Percentiles rank a stretch among this genome's conserved stretches.
Evolutionary conservation across 768 basidiomycete genomes (phyloP).

Genomic region (Porpolomopsis calyptriformis): DNA sequence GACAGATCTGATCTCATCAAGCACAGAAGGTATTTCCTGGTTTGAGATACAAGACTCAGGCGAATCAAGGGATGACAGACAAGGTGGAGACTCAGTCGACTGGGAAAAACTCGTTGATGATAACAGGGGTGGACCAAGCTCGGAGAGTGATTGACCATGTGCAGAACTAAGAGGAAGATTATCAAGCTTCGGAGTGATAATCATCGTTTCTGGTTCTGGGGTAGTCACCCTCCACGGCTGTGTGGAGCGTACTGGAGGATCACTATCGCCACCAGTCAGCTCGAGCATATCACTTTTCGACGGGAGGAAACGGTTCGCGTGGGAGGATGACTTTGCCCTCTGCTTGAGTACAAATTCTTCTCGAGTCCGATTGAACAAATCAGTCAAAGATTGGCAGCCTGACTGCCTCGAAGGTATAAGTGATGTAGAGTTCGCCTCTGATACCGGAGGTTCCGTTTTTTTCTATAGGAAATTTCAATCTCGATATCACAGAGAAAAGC

Average conservation of each 20-base stretch:
- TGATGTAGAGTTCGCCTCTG: background rate
- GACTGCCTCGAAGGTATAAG: background rate
- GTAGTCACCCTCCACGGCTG: no score
- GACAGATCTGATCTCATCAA: no score
- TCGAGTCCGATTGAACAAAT: conserved; percentile 2
- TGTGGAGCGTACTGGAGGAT: background rate
- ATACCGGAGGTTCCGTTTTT: background rate
- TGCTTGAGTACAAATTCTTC: background rate
- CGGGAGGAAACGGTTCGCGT: no score
- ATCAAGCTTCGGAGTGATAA: background rate
- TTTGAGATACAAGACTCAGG: no score
- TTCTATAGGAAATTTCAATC: background rate
- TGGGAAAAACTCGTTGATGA: no score
- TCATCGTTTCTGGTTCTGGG: no score
- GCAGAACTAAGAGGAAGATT: background rate
- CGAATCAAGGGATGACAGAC: no score
- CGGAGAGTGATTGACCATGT: background rate
- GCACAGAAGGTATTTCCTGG: no score
- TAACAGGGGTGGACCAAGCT: no score
- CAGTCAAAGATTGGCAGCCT: background rate
- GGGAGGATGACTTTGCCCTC: background rate
- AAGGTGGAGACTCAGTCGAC: no score
- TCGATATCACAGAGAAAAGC: no score
- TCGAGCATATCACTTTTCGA: background rate
- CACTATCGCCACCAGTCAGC: background rate